Base-by-base conservation (phyloP, 2,329 filamentous ascomycete genomes). In the Colletotrichum destructivum region DNA sequence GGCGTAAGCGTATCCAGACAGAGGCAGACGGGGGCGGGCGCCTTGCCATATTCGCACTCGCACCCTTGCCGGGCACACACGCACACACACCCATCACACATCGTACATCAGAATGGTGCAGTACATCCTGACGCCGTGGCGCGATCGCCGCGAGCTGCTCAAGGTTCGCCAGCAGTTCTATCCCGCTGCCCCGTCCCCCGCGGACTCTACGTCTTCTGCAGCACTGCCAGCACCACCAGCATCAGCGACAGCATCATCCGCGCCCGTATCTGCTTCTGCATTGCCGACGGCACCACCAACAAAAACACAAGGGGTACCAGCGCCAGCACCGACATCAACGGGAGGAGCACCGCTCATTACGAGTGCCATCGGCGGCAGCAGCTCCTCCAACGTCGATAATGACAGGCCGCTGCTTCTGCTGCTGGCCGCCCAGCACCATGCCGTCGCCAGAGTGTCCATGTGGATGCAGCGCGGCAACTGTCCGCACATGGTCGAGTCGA, bases 401-500 rank as follows among this genome's bases (percentile, higher is more conserved):
- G 31, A 62, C 47, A n/a, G 55, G 21, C 35, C 35, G 35, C 35
- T 38, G 35, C 35, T 38, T 38, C 35, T 38, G 35, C 64, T 51
- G 71, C 73, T 77, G 66, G 69, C 78, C 66, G 79, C 81, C 71
- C 83, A 84, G 76, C 81, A 85, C 72, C 75, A 79, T 62, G 87
- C 89, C 69, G 88, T 91, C 60, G 87, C 88, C 62, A 84, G 87
- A 62, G 89, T 91, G 60, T 87, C 88, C 52, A 87, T 91, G 82
- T 93, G 92, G 92, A 90, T 92, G 87, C 88, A 92, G 77, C 89
- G 92, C 79, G 91, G 91, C 74, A 90, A 90, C 76, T 92, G 94
- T 73, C 93, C 94, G 66, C 92, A 96, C 83, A 87, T 94, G 81
- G 88, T 96, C 65, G 93, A 96, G 82, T 93, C 92, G 46, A 95